phyloP scores from a whole-genome alignment of 768 basidiomycete genomes.

The Hypsizygus marmoreus region DNA sequence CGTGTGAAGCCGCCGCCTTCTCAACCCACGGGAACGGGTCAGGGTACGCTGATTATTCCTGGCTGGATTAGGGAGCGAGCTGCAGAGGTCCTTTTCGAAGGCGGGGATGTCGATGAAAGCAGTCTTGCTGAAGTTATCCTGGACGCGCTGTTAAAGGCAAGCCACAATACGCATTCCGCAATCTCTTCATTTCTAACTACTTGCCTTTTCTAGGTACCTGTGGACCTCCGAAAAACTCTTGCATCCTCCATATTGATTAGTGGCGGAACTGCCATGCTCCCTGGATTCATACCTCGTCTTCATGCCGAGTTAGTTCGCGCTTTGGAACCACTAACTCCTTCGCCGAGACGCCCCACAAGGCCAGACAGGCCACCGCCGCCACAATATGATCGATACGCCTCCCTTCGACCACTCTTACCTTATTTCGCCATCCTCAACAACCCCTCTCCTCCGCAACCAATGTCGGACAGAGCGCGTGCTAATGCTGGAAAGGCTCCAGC shows the following conservation, averaged over 20 bases:
- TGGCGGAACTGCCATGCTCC: slow-evolving; percentile 90
- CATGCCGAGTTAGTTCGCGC: slow-evolving; percentile 72
- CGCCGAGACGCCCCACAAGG: slow-evolving; percentile 36
- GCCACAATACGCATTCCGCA: slow-evolving; percentile 1
- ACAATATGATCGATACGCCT: slow-evolving; percentile 72
- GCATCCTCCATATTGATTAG: slow-evolving; percentile 82
- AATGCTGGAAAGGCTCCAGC: slow-evolving; percentile 87
- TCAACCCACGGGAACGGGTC: slow-evolving; percentile 71
- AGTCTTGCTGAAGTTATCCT: slow-evolving; percentile 84
- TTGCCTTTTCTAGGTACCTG: slow-evolving; percentile 63
- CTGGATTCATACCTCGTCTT: slow-evolving; percentile 91
- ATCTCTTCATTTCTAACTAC: not conserved
- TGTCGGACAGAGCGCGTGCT: slow-evolving; percentile 51
- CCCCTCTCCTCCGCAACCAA: slow-evolving; percentile 58
- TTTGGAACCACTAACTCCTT: slow-evolving; percentile 41
- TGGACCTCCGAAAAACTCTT: slow-evolving; percentile 86
- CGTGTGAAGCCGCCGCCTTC: slow-evolving; percentile 65
- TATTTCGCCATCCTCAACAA: slow-evolving; percentile 87
- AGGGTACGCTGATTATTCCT: slow-evolving; percentile 81
- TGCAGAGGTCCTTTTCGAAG: slow-evolving; percentile 88
- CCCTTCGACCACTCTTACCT: slow-evolving; percentile 68
- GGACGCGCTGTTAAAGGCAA: slow-evolving; percentile 77
- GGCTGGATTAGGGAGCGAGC: slow-evolving; percentile 95
- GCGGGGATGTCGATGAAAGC: slow-evolving; percentile 85
- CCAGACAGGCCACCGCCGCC: slow-evolving; percentile 44